Percentiles rank a stretch among this genome's conserved stretches.
Evolutionary conservation across 2,329 filamentous ascomycete genomes (phyloP).

Genomic region (Ophiosphaerella korrae): DNA sequence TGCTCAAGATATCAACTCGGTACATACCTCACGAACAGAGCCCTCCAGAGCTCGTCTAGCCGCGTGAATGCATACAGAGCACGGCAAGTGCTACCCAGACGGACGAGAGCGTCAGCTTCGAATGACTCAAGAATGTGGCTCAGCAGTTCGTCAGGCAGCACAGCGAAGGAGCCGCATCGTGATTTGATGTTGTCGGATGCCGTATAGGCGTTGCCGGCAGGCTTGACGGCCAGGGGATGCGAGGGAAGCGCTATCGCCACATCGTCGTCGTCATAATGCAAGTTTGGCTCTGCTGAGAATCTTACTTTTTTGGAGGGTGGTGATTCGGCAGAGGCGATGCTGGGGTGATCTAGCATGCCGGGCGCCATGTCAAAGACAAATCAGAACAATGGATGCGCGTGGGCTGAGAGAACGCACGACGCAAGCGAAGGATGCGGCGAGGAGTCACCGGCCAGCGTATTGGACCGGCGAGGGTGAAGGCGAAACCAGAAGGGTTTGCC

Average conservation of each 20-base stretch:
- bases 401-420: constrained; percentile 1
- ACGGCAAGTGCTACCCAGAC: constrained; percentile 78
- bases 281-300: constrained; percentile 26
- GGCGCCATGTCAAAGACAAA: constrained; percentile 36
- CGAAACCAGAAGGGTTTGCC: constrained; percentile 11
- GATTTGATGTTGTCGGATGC: constrained; percentile 69
- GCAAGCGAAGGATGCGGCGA: constrained; percentile 7
- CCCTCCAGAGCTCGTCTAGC: constrained; percentile 87
- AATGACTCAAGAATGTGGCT: constrained; percentile 76
- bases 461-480: constrained; percentile 14
- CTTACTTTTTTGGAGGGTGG: constrained; percentile 44
- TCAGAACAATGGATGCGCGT: not conserved
- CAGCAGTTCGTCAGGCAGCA: constrained; percentile 81
- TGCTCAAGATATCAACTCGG: not conserved
- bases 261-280: constrained; percentile 32
- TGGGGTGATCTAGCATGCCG: constrained; percentile 35
- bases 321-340: constrained; percentile 32
- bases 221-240: constrained; percentile 85
- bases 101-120: constrained; percentile 65
- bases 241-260: constrained; percentile 67
- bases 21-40: constrained; percentile 82
- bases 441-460: constrained; percentile 14
- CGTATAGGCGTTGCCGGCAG: constrained; percentile 81
- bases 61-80: constrained; percentile 84
- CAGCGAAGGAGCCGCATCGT: constrained; percentile 67